Conservation (phyloP, 495 filamentous ascomycete species). For the Trypethelium eluteriae region DNA sequence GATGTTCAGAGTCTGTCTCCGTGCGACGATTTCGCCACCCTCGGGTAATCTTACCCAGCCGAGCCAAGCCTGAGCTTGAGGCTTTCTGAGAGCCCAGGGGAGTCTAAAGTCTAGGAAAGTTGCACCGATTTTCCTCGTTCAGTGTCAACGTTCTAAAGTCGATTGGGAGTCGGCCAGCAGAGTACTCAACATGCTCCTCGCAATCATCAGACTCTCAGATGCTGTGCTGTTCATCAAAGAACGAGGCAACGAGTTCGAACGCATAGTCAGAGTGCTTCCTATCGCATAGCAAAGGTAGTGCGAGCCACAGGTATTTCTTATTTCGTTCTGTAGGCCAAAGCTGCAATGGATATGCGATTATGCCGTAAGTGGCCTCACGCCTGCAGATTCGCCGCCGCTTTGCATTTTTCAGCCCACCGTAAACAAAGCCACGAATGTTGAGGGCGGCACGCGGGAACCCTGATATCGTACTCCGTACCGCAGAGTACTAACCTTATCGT, state of each 20-base stretch:
- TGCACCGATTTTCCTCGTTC: too few species aligned
- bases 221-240: not conserved
- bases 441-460: not conserved
- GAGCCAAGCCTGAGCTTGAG: too few species aligned
- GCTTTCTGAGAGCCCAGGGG: too few species aligned
- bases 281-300: not conserved
- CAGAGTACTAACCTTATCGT: too few species aligned
- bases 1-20: too few species aligned
- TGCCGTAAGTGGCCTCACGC: not conserved
- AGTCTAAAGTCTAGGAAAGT: too few species aligned
- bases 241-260: not conserved
- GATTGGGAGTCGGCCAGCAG: too few species aligned
- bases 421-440: not conserved
- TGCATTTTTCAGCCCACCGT: not conserved
- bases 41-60: too few species aligned
- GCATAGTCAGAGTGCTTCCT: not conserved
- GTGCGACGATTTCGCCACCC: too few species aligned
- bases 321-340: not conserved
- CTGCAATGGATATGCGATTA: not conserved
- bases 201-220: not conserved
- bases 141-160: too few species aligned
- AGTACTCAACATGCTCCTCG: too few species aligned
- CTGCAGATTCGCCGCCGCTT: not conserved
- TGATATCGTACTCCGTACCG: too few species aligned
- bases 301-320: not conserved